A percentile compares a stretch with the other conserved stretches of the same genome.
Conservation (phyloP, 208 protist species). For the Tetramitus jugosus region DNA sequence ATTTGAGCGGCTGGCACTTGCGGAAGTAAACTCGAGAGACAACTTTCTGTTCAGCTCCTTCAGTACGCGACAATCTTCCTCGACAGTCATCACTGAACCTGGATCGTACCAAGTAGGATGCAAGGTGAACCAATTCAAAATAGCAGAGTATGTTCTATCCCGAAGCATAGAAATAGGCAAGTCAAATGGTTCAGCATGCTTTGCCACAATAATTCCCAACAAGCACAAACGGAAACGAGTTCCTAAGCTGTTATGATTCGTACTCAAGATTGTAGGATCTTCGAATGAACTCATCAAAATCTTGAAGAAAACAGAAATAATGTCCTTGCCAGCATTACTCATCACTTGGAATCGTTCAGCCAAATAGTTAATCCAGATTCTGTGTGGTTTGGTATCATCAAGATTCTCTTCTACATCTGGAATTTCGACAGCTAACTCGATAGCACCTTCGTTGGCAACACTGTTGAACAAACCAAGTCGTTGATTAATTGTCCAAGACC, state of each 20-base stretch:
- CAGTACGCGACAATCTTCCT: not conserved
- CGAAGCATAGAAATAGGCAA: not conserved
- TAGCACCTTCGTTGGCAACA: not conserved
- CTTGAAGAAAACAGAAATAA: not conserved
- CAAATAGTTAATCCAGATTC: slow-evolving; percentile 1
- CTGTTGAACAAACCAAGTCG: not conserved
- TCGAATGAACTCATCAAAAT: not conserved
- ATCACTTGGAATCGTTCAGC: not conserved
- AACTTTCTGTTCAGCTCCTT: not conserved
- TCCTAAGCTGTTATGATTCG: not conserved
- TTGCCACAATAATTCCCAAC: not conserved
- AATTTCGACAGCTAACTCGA: not conserved
- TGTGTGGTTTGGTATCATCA: not conserved
- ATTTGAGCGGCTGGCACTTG: too few relatives aligned
- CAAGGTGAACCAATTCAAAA: not conserved
- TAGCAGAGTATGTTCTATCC: not conserved
- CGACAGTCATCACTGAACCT: not conserved
- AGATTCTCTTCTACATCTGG: not conserved
- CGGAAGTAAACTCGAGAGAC: too few relatives aligned
- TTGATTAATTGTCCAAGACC: not conserved
- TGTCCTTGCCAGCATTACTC: not conserved
- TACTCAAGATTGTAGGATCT: not conserved
- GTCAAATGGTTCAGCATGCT: not conserved
- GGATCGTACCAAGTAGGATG: slow-evolving; percentile 1
- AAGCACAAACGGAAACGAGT: not conserved